Evolutionary conservation across 352 stramenopile genomes (phyloP).

Genomic region (Elongisporangium anandrum): DNA sequence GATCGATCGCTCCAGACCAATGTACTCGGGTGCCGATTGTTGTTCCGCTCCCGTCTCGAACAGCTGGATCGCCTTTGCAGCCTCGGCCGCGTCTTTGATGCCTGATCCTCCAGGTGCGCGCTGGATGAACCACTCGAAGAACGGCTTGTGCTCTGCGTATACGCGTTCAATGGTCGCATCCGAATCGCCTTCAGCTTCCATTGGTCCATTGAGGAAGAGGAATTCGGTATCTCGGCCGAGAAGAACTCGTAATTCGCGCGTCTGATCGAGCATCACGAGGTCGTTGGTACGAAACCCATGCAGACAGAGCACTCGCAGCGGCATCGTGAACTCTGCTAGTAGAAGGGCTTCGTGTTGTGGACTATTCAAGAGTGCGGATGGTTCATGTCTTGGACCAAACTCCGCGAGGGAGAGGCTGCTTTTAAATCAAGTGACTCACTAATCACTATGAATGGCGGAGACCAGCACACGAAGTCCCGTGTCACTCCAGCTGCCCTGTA

Average conservation of each 20-base stretch:
- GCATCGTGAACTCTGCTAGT: not conserved
- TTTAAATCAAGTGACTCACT: too few species aligned
- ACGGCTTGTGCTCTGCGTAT: constrained; percentile 38
- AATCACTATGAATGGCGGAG: too few species aligned
- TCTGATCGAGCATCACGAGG: constrained; percentile 48
- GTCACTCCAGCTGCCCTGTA: too few species aligned
- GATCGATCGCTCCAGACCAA: constrained; percentile 26
- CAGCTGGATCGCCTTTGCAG: constrained; percentile 1
- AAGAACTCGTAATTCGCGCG: constrained; percentile 29
- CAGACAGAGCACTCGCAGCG: constrained; percentile 54
- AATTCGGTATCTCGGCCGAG: constrained; percentile 45
- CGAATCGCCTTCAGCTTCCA: constrained; percentile 33
- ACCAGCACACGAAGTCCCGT: too few species aligned
- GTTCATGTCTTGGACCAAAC: too few species aligned
- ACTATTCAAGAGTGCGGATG: too few species aligned
- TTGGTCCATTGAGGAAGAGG: constrained; percentile 46
- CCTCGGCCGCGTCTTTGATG: constrained; percentile 1
- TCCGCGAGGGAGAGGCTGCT: too few species aligned
- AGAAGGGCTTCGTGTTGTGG: not conserved
- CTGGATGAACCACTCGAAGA: constrained; percentile 54
- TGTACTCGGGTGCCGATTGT: constrained; percentile 15
- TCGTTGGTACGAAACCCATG: constrained; percentile 58
- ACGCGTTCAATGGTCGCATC: constrained; percentile 39
- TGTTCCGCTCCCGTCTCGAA: constrained; percentile 4
- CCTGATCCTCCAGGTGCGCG: constrained; percentile 4